These are phyloP conservation scores for Candida multigemmis DNA, from an alignment of 805 yeast genomes.

Conservation along the genomic window DNA sequence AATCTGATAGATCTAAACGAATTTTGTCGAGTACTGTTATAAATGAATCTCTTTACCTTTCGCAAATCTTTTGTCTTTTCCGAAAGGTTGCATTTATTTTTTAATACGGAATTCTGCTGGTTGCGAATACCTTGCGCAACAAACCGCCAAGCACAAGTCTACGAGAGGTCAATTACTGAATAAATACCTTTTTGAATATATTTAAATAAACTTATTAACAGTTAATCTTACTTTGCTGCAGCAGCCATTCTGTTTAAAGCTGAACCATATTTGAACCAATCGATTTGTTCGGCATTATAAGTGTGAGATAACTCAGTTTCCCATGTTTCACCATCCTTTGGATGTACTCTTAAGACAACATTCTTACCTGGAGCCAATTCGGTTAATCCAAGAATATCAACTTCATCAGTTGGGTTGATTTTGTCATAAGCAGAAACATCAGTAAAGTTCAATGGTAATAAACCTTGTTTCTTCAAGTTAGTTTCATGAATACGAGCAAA, in stretches of 20 bases:
- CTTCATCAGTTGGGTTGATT: constrained; percentile 83
- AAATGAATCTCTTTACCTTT: too few species aligned
- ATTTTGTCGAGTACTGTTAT: too few species aligned
- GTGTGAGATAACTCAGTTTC: constrained; percentile 90
- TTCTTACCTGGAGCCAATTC: constrained; percentile 90
- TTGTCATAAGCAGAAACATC: constrained; percentile 87
- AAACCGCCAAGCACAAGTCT: too few species aligned
- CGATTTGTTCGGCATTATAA: constrained; percentile 92
- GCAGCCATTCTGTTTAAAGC: constrained; percentile 94
- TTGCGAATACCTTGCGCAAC: too few species aligned
- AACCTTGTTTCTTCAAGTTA: constrained; percentile 98
- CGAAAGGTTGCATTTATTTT: too few species aligned
- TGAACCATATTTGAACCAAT: constrained; percentile 98
- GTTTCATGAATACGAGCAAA: constrained; percentile 99
- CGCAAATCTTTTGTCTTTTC: too few species aligned
- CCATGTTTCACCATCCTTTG: constrained; percentile 76
- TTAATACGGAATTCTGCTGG: too few species aligned
- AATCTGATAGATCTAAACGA: too few species aligned
- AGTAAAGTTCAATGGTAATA: constrained; percentile 91
- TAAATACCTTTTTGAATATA: too few species aligned
- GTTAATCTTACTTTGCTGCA: constrained; percentile 4
- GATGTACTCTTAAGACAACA: constrained; percentile 68
- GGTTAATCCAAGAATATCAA: constrained; percentile 79
- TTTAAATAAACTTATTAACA: too few species aligned
- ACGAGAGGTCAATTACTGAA: too few species aligned